Conservation (phyloP, 1,284 basidiomycete genomes). For the Malassezia caprae region DNA sequence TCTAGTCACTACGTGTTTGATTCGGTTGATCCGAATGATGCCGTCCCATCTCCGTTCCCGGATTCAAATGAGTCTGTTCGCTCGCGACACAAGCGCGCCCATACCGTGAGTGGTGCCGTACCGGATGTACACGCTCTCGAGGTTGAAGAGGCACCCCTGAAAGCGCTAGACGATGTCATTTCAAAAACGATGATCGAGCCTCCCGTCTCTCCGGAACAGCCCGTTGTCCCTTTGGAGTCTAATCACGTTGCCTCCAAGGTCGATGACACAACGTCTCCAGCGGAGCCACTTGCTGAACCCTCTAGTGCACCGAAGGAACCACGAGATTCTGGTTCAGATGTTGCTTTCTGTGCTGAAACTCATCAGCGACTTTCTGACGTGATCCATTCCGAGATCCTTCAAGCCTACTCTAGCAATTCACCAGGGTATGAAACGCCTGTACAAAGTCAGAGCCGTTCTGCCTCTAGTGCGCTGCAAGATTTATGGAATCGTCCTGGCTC, state of each 20-base stretch:
- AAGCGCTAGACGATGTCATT: not conserved
- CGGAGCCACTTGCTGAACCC: not conserved
- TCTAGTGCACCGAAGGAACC: not conserved
- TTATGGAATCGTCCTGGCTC: not conserved
- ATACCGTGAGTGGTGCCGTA: not conserved
- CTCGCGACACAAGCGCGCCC: not conserved
- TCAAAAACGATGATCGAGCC: not conserved
- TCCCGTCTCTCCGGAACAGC: not conserved
- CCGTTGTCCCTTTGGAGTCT: not conserved
- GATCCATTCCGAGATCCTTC: slow-evolving; percentile 16
- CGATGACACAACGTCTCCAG: not conserved
- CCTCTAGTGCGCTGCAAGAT: not conserved
- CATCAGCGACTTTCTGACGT: slow-evolving; percentile 13
- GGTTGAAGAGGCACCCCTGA: not conserved
- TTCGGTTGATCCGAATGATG: not conserved
- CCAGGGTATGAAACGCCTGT: slow-evolving; percentile 3
- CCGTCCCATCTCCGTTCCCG: not conserved
- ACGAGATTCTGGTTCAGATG: not conserved
- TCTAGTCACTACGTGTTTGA: not conserved
- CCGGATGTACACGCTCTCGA: not conserved
- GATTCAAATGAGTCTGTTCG: not conserved
- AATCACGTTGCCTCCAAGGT: not conserved
- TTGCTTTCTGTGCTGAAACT: not conserved
- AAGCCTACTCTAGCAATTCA: slow-evolving; percentile 1
- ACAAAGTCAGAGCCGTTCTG: not conserved